These are phyloP conservation scores for Aspergillus incahuasiensis DNA, from an alignment of 495 filamentous ascomycete genomes.

Conservation along the genomic window DNA sequence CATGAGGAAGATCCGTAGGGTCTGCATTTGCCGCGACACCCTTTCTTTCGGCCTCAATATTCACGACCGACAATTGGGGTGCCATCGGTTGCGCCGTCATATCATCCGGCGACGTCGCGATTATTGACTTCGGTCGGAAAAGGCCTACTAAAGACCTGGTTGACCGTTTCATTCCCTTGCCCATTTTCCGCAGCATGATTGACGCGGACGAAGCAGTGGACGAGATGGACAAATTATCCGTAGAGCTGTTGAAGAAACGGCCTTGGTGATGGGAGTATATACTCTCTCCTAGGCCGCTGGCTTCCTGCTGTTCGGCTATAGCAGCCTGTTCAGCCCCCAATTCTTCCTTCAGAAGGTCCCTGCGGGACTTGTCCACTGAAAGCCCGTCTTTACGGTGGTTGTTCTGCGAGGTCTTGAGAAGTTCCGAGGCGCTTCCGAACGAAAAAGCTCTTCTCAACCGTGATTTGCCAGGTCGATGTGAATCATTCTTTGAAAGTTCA, in stretches of 20 bases:
- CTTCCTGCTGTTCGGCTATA: slow-evolving; percentile 88
- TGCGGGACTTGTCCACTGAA: slow-evolving; percentile 62
- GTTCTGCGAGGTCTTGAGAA: slow-evolving; percentile 68
- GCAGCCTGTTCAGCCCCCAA: slow-evolving; percentile 82
- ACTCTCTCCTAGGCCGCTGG: slow-evolving; percentile 80
- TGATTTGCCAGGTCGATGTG: slow-evolving; percentile 73
- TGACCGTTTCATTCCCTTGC: slow-evolving; percentile 91
- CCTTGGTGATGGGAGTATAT: slow-evolving; percentile 85
- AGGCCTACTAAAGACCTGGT: slow-evolving; percentile 86
- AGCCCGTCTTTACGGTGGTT: slow-evolving; percentile 34
- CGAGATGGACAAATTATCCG: slow-evolving; percentile 94
- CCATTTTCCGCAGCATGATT: slow-evolving; percentile 99
- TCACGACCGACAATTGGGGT: slow-evolving; percentile 87
- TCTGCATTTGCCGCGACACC: slow-evolving; percentile 75
- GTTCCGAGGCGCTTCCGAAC: slow-evolving; percentile 92
- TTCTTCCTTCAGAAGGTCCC: slow-evolving; percentile 65
- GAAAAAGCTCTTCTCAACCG: slow-evolving; percentile 89
- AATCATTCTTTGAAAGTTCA: slow-evolving; percentile 71
- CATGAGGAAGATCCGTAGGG: slow-evolving; percentile 60
- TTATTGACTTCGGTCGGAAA: slow-evolving; percentile 91
- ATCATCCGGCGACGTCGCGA: slow-evolving; percentile 63
- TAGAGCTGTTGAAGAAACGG: slow-evolving; percentile 82
- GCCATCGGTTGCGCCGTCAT: slow-evolving; percentile 59
- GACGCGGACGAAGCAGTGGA: slow-evolving; percentile 97
- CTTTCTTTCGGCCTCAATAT: slow-evolving; percentile 87